Percentiles rank a stretch among this genome's conserved stretches.
Evolutionary conservation across 169 alveolate genomes (phyloP).

Genomic region (Cystoisospora suis): DNA sequence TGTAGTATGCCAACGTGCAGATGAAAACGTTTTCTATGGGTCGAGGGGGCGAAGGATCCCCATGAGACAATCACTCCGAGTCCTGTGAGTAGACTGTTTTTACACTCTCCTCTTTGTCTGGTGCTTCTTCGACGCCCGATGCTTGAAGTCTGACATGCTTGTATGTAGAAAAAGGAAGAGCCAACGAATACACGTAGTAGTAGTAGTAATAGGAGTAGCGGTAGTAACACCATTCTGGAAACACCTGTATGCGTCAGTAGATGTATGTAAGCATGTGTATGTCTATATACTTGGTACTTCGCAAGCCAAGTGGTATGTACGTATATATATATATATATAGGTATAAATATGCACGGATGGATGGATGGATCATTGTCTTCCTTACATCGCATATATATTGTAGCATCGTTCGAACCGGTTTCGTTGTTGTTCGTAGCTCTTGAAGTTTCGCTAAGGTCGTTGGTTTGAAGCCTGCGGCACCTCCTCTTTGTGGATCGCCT

Average conservation of each 20-base stretch:
- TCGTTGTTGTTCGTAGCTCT: conserved; percentile 87
- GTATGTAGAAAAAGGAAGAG: too few relatives aligned
- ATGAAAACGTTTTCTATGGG: too few relatives aligned
- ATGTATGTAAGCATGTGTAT: not conserved
- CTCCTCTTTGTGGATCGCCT: conserved; percentile 89
- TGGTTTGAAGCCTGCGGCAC: conserved; percentile 89
- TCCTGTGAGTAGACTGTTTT: too few relatives aligned
- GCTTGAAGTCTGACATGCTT: too few relatives aligned
- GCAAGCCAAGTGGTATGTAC: not conserved
- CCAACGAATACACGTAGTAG: not conserved
- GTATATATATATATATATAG: too few relatives aligned
- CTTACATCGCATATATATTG: conserved; percentile 83
- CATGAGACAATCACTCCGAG: too few relatives aligned
- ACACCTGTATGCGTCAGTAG: not conserved
- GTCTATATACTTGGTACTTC: not conserved
- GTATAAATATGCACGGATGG: not conserved
- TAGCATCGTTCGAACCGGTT: conserved; percentile 85
- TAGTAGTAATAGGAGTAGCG: not conserved
- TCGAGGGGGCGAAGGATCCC: too few relatives aligned
- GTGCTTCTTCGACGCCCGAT: too few relatives aligned
- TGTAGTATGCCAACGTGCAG: too few relatives aligned
- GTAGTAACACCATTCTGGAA: not conserved
- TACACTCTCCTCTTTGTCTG: too few relatives aligned
- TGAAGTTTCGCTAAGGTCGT: conserved; percentile 83
- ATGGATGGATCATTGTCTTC: not conserved